Evolutionary conservation across 2,329 filamentous ascomycete genomes (phyloP), one percentile per base, ranked within the genome.

Genomic region (Fusarium sarcochroum): DNA sequence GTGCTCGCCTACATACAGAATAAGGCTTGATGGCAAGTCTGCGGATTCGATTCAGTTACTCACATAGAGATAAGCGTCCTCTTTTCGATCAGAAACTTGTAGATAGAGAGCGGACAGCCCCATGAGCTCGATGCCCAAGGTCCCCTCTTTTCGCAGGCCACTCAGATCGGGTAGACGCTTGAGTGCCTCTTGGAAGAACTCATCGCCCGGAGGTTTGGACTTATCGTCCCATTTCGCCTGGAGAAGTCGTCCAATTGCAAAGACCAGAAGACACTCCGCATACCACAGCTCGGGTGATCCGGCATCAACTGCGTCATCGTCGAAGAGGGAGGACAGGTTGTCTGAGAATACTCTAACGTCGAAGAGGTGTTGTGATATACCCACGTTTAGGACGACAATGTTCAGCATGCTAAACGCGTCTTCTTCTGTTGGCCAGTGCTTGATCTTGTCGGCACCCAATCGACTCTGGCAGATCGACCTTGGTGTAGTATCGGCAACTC

Each of bases 301-400:
- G 20, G 7, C 13, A 14, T 49, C 47, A 9, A 9, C 11, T 2
- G 20, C 18, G 17, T 34, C 14, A 21, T 41, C 37, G 25, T n/a
- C 15, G 14, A 51, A 32, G 6, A 51, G 20, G 7, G 48, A 51
- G 6, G 37, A 50, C 8, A 68, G 8, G 13, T 58, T 66, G 21
- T 68, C 62, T 1, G 65, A 68, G 30, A 66, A 68, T 9, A 49
- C 50, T 17, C 61, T 47, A 7, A 52, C 58, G 8, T 68, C 62
- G 42, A 68, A 68, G 8, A 68, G 34, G 11, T 68, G 57, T 17
- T 68, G 65, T 3, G 65, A 68, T 49, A 68, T 68, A 41, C 57
- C 65, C n/a, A 68, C 61, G 13, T 68, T 62, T 6, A 66, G 42
- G 10, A 62, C 58, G 14, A 68, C 62, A 7, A 66, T 47, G 9